A percentile compares a stretch with the other conserved stretches of the same genome.
Conservation (phyloP, 2,329 filamentous ascomycete genomes). For the Coniosporium tulheliwenetii region DNA sequence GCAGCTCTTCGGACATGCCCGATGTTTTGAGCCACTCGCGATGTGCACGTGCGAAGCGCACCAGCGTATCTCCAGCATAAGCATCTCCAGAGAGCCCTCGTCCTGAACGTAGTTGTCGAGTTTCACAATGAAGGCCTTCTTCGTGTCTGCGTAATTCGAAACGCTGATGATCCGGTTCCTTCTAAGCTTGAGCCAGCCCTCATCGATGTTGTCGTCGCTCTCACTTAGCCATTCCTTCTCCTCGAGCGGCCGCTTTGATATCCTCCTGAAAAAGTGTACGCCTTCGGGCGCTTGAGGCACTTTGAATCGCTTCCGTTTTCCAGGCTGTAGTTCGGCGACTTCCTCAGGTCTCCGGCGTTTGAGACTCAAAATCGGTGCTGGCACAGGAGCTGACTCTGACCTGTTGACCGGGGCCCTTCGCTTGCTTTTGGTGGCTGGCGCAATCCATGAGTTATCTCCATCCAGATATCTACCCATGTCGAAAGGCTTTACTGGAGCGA, state of each 20-base stretch:
- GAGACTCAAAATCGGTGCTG: background rate
- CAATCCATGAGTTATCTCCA: background rate
- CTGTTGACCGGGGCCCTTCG: background rate
- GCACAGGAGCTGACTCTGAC: constrained; percentile 4
- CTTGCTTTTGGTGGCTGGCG: background rate
- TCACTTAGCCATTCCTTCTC: constrained; percentile 24
- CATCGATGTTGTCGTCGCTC: constrained; percentile 26
- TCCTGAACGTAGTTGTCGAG: constrained; percentile 21
- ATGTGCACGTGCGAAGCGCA: constrained; percentile 21
- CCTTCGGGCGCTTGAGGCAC: constrained; percentile 19
- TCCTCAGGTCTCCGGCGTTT: constrained; percentile 3
- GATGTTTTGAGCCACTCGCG: constrained; percentile 9
- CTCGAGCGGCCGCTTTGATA: constrained; percentile 20
- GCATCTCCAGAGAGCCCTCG: constrained; percentile 18
- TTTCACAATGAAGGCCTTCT: constrained; percentile 17
- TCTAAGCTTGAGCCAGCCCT: constrained; percentile 18
- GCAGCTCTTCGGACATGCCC: constrained; percentile 12
- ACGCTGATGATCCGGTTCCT: constrained; percentile 7
- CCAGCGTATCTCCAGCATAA: constrained; percentile 19
- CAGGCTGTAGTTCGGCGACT: constrained; percentile 6
- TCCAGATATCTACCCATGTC: background rate
- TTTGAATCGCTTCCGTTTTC: constrained; percentile 12
- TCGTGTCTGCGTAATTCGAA: constrained; percentile 9
- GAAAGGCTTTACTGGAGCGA: background rate
- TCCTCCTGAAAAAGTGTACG: constrained; percentile 22